Conservation (phyloP, 305 asterid species). For the Plantago coronopus region DNA sequence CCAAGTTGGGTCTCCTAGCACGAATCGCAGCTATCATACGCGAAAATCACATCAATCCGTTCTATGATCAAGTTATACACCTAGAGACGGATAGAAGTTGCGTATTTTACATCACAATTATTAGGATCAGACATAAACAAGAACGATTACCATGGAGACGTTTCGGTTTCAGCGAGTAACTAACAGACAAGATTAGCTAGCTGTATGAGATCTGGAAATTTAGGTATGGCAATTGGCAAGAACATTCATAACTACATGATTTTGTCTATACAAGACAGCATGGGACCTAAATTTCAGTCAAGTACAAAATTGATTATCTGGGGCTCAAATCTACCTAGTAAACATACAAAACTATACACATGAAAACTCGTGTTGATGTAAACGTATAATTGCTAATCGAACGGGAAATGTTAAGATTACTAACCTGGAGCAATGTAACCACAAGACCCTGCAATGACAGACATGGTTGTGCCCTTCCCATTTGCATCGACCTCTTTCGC, state of each 20-base stretch:
- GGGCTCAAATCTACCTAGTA: neutral
- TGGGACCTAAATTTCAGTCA: neutral
- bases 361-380: neutral
- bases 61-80: no score
- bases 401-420: conserved; percentile 11
- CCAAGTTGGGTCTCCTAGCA: no score
- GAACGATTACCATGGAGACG: no score
- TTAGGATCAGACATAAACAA: no score
- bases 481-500: conserved; percentile 68
- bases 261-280: neutral
- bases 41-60: no score
- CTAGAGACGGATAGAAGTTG: no score
- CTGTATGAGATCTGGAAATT: neutral
- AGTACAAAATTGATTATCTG: neutral
- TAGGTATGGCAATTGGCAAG: neutral
- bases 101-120: no score
- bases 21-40: no score
- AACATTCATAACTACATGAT: neutral
- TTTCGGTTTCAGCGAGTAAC: neutral
- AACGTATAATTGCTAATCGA: neutral
- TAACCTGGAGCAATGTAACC: conserved; percentile 98
- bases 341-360: neutral
- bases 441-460: conserved; percentile 95
- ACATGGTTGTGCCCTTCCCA: conserved; percentile 77
- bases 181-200: conserved; percentile 4